phyloP scores from a whole-genome alignment of 2,329 filamentous ascomycete species.

The Emergomyces orientalis region DNA sequence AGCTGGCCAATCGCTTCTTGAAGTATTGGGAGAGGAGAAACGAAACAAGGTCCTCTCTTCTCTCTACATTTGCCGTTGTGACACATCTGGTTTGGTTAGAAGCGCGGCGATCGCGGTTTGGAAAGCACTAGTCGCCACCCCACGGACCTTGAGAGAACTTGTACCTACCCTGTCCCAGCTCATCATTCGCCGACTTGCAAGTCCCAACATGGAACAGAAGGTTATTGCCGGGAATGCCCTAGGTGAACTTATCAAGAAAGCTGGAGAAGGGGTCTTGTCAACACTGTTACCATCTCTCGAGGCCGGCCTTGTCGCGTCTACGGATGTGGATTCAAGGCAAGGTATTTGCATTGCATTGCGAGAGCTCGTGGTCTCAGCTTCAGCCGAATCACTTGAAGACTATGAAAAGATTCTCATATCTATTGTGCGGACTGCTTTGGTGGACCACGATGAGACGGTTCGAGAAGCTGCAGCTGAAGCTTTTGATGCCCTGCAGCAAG shows the following conservation, averaged over 20 bases:
- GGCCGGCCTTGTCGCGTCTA: slow-evolving; percentile 77
- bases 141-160: slow-evolving; percentile 86
- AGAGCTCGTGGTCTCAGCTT: slow-evolving; percentile 84
- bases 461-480: slow-evolving; percentile 93
- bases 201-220: slow-evolving; percentile 97
- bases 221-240: slow-evolving; percentile 96
- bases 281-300: slow-evolving; percentile 85
- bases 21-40: slow-evolving; percentile 90
- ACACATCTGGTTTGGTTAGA: slow-evolving; percentile 86
- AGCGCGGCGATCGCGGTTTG: slow-evolving; percentile 85
- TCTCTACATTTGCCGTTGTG: slow-evolving; percentile 92
- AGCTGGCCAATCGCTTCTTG: slow-evolving; percentile 83
- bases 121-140: slow-evolving; percentile 92
- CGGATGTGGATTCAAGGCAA: slow-evolving; percentile 86
- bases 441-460: slow-evolving; percentile 80
- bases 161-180: slow-evolving; percentile 91
- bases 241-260: slow-evolving; percentile 92
- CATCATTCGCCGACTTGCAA: slow-evolving; percentile 86
- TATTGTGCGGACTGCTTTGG: slow-evolving; percentile 84
- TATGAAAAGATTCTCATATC: slow-evolving; percentile 93
- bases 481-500: slow-evolving; percentile 88
- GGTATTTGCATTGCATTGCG: slow-evolving; percentile 94
- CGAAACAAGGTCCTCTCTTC: slow-evolving; percentile 96
- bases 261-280: slow-evolving; percentile 83
- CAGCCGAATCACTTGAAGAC: slow-evolving; percentile 79